These are phyloP conservation scores for Leucosporidium creatinivorum DNA, from an alignment of 768 basidiomycete species.

Conservation along the genomic window DNA sequence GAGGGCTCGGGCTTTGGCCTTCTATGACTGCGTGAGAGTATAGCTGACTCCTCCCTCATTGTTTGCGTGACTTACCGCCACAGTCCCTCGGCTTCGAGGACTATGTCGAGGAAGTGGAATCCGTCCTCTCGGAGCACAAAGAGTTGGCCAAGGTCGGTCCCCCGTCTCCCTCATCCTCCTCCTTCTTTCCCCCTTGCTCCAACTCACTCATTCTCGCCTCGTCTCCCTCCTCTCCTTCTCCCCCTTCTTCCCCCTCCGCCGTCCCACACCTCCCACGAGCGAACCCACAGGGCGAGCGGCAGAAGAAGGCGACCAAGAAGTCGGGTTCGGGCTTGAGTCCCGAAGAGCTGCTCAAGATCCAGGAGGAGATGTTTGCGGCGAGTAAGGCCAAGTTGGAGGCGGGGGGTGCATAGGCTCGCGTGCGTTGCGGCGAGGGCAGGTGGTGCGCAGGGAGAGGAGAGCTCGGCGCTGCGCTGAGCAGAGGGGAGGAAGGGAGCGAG, in stretches of 20 bases:
- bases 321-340: constrained; percentile 81
- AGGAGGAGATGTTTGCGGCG: constrained; percentile 87
- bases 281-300: constrained; percentile 57
- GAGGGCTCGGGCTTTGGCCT: too few relatives aligned
- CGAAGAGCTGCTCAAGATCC: constrained; percentile 77
- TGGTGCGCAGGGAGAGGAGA: too few relatives aligned
- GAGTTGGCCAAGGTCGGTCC: constrained; percentile 76
- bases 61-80: not conserved
- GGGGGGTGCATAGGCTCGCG: not conserved
- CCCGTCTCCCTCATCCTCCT: not conserved
- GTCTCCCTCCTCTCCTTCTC: not conserved
- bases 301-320: constrained; percentile 74
- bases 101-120: constrained; percentile 82
- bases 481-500: too few relatives aligned
- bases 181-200: too few relatives aligned
- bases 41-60: not conserved
- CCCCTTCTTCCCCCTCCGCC: not conserved
- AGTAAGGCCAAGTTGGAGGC: constrained; percentile 53
- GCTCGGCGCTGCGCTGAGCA: too few relatives aligned
- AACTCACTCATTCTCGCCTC: not conserved
- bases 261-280: not conserved
- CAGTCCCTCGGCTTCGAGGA: constrained; percentile 88
- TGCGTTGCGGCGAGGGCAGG: too few relatives aligned
- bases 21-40: not conserved
- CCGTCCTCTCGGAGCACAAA: constrained; percentile 91